phyloP scores from a whole-genome alignment of 2,329 filamentous ascomycete genomes.

The Rhinocladiella similis region DNA sequence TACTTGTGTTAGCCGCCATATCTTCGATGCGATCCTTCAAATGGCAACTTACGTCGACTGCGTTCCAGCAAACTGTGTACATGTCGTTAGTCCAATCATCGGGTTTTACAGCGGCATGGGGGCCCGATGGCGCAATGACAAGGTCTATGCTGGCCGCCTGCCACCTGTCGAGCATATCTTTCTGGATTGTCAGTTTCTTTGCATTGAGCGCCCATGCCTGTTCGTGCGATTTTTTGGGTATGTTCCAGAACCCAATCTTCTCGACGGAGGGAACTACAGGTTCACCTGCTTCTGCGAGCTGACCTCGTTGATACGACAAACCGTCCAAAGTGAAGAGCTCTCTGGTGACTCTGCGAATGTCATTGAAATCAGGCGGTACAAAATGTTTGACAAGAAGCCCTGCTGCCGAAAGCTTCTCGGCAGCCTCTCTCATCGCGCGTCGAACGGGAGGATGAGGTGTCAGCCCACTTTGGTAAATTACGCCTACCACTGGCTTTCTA shows the following conservation, averaged over 20 bases:
- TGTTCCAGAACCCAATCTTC: slow-evolving; percentile 38
- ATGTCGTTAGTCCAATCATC: slow-evolving; percentile 37
- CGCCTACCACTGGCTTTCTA: slow-evolving; percentile 59
- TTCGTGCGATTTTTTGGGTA: slow-evolving; percentile 36
- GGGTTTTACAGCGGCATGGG: slow-evolving; percentile 35
- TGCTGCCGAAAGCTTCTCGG: slow-evolving; percentile 39
- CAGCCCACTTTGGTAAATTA: slow-evolving; percentile 50
- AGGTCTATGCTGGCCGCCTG: slow-evolving; percentile 31
- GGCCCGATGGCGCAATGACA: slow-evolving; percentile 31
- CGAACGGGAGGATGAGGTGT: slow-evolving; percentile 64
- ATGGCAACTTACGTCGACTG: slow-evolving; percentile 30
- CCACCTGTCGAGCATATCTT: slow-evolving; percentile 40
- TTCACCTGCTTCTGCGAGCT: slow-evolving; percentile 35
- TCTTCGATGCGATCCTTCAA: neutral
- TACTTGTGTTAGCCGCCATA: neutral
- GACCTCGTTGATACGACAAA: slow-evolving; percentile 36
- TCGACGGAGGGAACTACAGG: slow-evolving; percentile 36
- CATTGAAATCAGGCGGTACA: slow-evolving; percentile 34
- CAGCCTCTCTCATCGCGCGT: slow-evolving; percentile 48
- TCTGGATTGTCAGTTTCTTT: slow-evolving; percentile 35
- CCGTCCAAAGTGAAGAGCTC: slow-evolving; percentile 40
- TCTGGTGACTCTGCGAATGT: slow-evolving; percentile 34
- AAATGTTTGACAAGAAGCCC: slow-evolving; percentile 36
- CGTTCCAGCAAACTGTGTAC: slow-evolving; percentile 40
- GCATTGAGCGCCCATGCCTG: slow-evolving; percentile 38